Evolutionary conservation across 2,329 filamentous ascomycete genomes (phyloP).

Genomic region (Fusarium avenaceum): DNA sequence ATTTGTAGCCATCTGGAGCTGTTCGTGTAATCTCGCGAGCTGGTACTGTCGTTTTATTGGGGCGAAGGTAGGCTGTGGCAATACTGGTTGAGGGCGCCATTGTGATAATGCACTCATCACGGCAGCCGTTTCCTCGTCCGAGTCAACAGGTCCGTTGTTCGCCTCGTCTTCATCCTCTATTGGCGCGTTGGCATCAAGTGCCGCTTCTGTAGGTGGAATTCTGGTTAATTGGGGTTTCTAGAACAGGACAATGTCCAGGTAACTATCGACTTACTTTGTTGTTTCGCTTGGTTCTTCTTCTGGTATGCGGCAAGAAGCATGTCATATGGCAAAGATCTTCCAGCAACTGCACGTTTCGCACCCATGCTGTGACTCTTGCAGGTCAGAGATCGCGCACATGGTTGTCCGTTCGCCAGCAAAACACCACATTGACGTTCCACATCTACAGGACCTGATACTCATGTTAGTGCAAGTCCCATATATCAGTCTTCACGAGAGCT

Average conservation of each 20-base stretch:
- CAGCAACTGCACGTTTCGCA: slow-evolving; percentile 88
- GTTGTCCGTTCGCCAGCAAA: slow-evolving; percentile 83
- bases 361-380: slow-evolving; percentile 98
- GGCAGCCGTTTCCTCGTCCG: slow-evolving; percentile 90
- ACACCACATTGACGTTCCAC: slow-evolving; percentile 96
- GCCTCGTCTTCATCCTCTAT: slow-evolving; percentile 87
- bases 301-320: slow-evolving; percentile 90
- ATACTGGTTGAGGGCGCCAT: slow-evolving; percentile 83
- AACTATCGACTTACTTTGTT: slow-evolving; percentile 79
- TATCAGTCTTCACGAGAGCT: background rate
- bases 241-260: background rate
- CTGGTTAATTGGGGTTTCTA: slow-evolving; percentile 27
- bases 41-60: slow-evolving; percentile 75
- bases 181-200: slow-evolving; percentile 93
- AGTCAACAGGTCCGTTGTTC: slow-evolving; percentile 86
- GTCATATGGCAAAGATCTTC: slow-evolving; percentile 89
- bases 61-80: slow-evolving; percentile 73
- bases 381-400: slow-evolving; percentile 88
- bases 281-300: slow-evolving; percentile 98
- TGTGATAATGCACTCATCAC: slow-evolving; percentile 86
- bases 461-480: slow-evolving; percentile 30
- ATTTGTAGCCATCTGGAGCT: slow-evolving; percentile 75
- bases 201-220: slow-evolving; percentile 71
- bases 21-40: slow-evolving; percentile 72
- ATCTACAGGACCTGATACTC: slow-evolving; percentile 79